Conservation (phyloP, 306 rosid species). For the Alnus glutinosa region DNA sequence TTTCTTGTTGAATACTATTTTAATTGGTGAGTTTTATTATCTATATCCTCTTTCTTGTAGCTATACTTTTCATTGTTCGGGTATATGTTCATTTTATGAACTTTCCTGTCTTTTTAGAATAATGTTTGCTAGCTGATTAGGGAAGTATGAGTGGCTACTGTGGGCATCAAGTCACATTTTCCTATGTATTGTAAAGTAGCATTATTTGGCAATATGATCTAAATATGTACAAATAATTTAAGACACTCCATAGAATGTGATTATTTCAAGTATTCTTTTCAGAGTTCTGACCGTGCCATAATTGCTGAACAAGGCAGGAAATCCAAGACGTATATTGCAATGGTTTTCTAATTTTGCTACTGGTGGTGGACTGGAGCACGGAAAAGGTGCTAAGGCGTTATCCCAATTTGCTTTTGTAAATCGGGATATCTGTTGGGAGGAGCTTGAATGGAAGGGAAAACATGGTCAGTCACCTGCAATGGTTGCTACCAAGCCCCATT, state of each 20-base stretch:
- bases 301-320: slow-evolving; percentile 58
- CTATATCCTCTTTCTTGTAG: background rate
- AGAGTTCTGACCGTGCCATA: slow-evolving; percentile 35
- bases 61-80: background rate
- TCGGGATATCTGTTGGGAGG: slow-evolving; percentile 95
- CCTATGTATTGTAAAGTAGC: background rate
- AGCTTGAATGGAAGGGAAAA: slow-evolving; percentile 94
- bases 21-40: slow-evolving; percentile 2
- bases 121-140: background rate
- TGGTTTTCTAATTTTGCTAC: slow-evolving; percentile 71
- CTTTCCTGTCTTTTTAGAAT: background rate
- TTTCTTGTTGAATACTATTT: background rate
- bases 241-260: slow-evolving; percentile 1
- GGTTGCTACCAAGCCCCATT: slow-evolving; percentile 96
- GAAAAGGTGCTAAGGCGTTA: slow-evolving; percentile 75
- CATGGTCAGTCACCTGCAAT: slow-evolving; percentile 97
- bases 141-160: background rate
- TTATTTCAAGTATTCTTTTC: slow-evolving; percentile 11
- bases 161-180: background rate
- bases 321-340: slow-evolving; percentile 55
- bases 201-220: background rate
- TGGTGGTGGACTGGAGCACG: slow-evolving; percentile 59
- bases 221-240: background rate
- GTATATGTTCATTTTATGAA: background rate
- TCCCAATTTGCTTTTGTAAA: slow-evolving; percentile 77